A percentile compares a stretch with the other conserved stretches of the same genome.
Evolutionary conservation across 352 stramenopile genomes (phyloP).

Genomic region (Globisporangium heterothallicum): DNA sequence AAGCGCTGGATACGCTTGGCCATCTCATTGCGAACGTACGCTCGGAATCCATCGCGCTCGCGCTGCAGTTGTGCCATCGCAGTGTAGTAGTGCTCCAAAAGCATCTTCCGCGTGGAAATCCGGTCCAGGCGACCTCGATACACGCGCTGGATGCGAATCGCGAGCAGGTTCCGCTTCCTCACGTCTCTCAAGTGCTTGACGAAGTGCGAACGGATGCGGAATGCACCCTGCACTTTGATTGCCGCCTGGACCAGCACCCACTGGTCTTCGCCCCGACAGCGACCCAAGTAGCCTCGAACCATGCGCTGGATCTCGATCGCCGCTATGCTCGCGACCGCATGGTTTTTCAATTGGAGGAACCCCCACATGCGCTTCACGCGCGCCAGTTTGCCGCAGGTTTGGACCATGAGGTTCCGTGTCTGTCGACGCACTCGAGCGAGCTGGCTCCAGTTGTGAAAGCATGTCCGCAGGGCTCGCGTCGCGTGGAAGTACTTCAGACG

Average conservation of each 20-base stretch:
- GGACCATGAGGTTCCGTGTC: constrained; percentile 25
- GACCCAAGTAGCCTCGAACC: constrained; percentile 39
- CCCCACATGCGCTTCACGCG: constrained; percentile 29
- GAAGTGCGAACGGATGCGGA: constrained; percentile 63
- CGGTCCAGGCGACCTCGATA: constrained; percentile 56
- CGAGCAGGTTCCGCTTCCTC: constrained; percentile 31
- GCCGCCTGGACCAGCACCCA: constrained; percentile 45
- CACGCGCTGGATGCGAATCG: constrained; percentile 49
- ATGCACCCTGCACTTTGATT: constrained; percentile 52
- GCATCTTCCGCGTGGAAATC: constrained; percentile 22
- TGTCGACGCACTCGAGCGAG: constrained; percentile 27
- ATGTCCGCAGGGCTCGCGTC: constrained; percentile 32
- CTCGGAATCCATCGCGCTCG: constrained; percentile 46
- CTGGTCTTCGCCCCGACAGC: constrained; percentile 24
- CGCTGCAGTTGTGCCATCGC: constrained; percentile 51
- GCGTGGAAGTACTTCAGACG: constrained; percentile 45
- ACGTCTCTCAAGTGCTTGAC: constrained; percentile 34
- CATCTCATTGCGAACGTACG: constrained; percentile 31
- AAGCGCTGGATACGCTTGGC: constrained; percentile 40
- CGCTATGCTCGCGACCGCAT: constrained; percentile 42
- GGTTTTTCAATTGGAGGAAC: constrained; percentile 33
- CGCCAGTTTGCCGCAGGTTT: constrained; percentile 23
- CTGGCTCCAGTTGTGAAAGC: constrained; percentile 34
- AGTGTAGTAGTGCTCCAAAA: constrained; percentile 46
- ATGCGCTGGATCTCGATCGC: constrained; percentile 61